phyloP scores from a whole-genome alignment of 495 filamentous ascomycete genomes.

The Oidiodendron maius region DNA sequence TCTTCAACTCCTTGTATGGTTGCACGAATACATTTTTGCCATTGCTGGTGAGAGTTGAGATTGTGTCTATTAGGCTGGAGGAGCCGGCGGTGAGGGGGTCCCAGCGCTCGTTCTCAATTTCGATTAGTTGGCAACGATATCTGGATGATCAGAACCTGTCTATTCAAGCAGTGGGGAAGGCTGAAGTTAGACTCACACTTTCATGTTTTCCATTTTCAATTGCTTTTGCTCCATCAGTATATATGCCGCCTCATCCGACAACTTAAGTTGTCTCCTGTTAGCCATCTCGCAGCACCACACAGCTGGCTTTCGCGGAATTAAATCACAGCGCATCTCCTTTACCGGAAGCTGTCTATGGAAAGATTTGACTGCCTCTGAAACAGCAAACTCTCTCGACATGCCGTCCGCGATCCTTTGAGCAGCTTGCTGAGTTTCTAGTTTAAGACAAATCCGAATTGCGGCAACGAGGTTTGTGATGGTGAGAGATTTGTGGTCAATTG shows the following conservation, averaged over 20 bases:
- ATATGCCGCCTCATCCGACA: constrained; percentile 1
- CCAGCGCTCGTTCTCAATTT: constrained; percentile 1
- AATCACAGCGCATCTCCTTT: constrained; percentile 40
- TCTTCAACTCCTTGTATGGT: too few species aligned
- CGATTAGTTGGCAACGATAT: constrained; percentile 18
- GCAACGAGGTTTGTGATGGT: constrained; percentile 35
- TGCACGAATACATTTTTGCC: background rate
- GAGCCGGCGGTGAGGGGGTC: background rate
- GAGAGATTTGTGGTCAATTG: constrained; percentile 36
- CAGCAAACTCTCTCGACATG: constrained; percentile 31
- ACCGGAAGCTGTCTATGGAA: constrained; percentile 37
- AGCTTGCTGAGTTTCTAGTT: constrained; percentile 32
- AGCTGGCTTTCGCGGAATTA: constrained; percentile 38
- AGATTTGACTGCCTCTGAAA: constrained; percentile 5
- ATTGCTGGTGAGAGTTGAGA: constrained; percentile 1
- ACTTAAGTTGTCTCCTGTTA: background rate
- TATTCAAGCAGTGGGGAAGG: too few species aligned
- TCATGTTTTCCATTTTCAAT: background rate
- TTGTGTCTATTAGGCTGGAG: background rate
- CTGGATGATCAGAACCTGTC: too few species aligned
- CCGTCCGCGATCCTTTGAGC: constrained; percentile 38
- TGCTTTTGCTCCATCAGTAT: constrained; percentile 1
- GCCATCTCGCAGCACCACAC: background rate
- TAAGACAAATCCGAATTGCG: constrained; percentile 32
- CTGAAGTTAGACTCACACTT: too few species aligned